Conservation (phyloP, 768 basidiomycete genomes). For the Calocybe gangraenosa region DNA sequence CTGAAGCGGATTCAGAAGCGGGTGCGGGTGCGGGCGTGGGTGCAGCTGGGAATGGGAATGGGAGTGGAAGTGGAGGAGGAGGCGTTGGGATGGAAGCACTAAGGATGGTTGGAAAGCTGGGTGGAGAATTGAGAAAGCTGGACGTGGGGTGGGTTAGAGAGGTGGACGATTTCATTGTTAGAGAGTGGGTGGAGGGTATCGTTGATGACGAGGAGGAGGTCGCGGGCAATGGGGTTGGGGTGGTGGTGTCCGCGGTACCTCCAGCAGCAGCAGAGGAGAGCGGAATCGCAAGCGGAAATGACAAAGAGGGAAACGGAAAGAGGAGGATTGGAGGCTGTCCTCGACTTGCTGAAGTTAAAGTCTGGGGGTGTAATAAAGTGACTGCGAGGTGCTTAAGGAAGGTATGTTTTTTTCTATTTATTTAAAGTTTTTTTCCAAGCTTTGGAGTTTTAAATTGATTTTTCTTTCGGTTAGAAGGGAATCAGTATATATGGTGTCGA, state of each 20-base stretch:
- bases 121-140: conserved; percentile 45
- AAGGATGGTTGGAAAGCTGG: conserved; percentile 27
- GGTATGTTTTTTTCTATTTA: conserved; percentile 23
- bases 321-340: conserved; percentile 26
- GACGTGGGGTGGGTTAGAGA: conserved; percentile 86
- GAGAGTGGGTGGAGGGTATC: conserved; percentile 55
- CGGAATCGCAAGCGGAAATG: background rate
- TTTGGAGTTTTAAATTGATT: background rate
- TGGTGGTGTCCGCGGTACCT: no score
- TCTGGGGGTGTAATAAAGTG: conserved; percentile 53
- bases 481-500: conserved; percentile 29
- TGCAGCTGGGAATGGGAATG: no score
- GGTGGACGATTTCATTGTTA: conserved; percentile 79
- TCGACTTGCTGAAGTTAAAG: conserved; percentile 40
- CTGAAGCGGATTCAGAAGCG: no score
- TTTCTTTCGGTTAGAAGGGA: conserved; percentile 22
- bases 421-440: background rate
- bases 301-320: conserved; percentile 23
- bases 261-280: background rate
- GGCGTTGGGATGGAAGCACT: no score
- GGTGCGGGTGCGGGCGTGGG: no score
- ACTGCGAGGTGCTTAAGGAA: conserved; percentile 35
- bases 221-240: no score
- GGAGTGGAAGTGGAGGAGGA: no score
- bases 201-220: conserved; percentile 16